A percentile compares a stretch with the other conserved stretches of the same genome.
Evolutionary conservation across 2,329 filamentous ascomycete species (phyloP).

Genomic region (Salinomyces thailandicus): DNA sequence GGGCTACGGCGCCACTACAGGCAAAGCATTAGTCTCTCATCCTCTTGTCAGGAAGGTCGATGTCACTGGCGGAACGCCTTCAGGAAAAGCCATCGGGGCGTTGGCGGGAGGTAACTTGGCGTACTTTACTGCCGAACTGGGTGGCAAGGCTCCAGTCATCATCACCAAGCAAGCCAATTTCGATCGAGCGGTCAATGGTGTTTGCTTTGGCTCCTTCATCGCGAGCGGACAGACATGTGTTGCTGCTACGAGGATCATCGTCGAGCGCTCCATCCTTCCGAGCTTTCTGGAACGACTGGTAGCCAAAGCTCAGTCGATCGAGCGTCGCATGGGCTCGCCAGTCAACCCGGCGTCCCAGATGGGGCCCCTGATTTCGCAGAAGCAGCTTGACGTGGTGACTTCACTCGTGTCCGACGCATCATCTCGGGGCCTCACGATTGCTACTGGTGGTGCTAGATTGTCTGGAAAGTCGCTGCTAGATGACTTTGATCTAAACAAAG

Average conservation of each 20-base stretch:
- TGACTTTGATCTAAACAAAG: conserved; percentile 40
- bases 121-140: conserved; percentile 49
- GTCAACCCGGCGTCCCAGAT: conserved; percentile 57
- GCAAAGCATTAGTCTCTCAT: conserved; percentile 33
- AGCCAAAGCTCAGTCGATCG: conserved; percentile 54
- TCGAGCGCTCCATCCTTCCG: conserved; percentile 41
- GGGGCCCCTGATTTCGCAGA: conserved; percentile 48
- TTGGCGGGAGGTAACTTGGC: conserved; percentile 50
- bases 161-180: conserved; percentile 29
- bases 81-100: conserved; percentile 3
- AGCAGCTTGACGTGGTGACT: conserved; percentile 1
- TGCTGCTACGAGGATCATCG: conserved; percentile 44
- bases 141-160: conserved; percentile 49
- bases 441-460: conserved; percentile 37
- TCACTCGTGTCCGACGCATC: conserved; percentile 54
- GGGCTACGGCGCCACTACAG: conserved; percentile 2
- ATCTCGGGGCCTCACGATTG: conserved; percentile 43
- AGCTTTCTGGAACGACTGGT: conserved; percentile 49
- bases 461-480: conserved; percentile 40
- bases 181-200: conserved; percentile 46
- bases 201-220: conserved; percentile 35
- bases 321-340: conserved; percentile 57
- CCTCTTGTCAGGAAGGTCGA: conserved; percentile 63
- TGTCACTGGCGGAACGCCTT: conserved; percentile 50
- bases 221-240: conserved; percentile 43